Conservation (phyloP, 2,329 filamentous ascomycete species). For the Cordyceps javanica region DNA sequence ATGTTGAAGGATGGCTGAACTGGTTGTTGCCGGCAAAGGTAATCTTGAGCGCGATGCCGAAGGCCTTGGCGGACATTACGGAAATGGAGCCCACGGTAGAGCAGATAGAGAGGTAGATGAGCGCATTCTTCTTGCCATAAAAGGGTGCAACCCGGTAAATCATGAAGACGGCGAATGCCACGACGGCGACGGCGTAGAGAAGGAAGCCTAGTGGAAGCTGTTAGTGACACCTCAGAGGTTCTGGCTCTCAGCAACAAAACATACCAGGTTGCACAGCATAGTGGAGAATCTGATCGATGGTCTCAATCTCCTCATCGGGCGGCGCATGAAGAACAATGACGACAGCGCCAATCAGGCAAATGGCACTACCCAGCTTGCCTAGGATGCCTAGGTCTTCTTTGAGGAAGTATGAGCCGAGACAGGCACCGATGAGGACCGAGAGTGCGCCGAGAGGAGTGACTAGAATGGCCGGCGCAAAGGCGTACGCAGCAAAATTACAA, state of each 20-base stretch:
- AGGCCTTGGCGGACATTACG: constrained; percentile 98
- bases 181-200: constrained; percentile 73
- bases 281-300: constrained; percentile 83
- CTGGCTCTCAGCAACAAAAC: neutral
- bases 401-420: constrained; percentile 90
- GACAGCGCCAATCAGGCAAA: constrained; percentile 90
- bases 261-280: constrained; percentile 88
- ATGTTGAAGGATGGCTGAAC: constrained; percentile 90
- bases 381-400: constrained; percentile 83
- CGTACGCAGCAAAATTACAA: constrained; percentile 96
- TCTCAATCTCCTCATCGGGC: constrained; percentile 83
- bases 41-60: constrained; percentile 94
- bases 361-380: constrained; percentile 91
- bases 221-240: constrained; percentile 17
- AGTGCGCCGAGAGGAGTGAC: constrained; percentile 92
- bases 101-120: constrained; percentile 96
- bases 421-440: constrained; percentile 89
- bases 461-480: constrained; percentile 96
- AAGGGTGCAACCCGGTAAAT: constrained; percentile 89
- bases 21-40: constrained; percentile 92
- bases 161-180: constrained; percentile 83
- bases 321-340: constrained; percentile 97
- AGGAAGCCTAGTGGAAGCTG: constrained; percentile 63
- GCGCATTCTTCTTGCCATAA: constrained; percentile 90
- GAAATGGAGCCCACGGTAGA: constrained; percentile 95